Evolutionary conservation across 1,284 basidiomycete genomes (phyloP), one percentile per base, ranked within the genome.

Genomic region (Fomitopsis pinicola): DNA sequence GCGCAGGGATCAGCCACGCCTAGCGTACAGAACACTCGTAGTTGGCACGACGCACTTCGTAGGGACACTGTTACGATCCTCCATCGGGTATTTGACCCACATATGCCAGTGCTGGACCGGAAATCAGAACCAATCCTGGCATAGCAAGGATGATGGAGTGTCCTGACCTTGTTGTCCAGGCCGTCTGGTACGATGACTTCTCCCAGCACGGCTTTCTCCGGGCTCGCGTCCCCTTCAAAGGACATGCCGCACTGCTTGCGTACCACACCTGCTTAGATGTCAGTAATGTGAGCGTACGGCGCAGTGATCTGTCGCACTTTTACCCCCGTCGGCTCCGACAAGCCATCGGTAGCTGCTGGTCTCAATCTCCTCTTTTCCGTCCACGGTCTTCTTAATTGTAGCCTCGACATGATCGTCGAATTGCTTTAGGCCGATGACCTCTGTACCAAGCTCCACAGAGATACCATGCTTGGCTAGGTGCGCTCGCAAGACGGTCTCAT

Each of bases 321-420:
- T 69, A 8, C 71, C 76, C 7, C 76, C 77, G 64, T 77, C 75
- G 2, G 74, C 68, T 3, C 76, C 76, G 17, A 77, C 62, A 4
- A 78, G 53, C 52, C 64, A 76, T 7, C 59, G 59, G 22, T 58
- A 60, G 10, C 57, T 35, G 22, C 68, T 57, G 63, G 48, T 63
- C 42, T 66, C 62, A 5, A 22, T 1, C 2, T 9, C 33, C 45
- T 64, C 64, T 30, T 48, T 28, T 30, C 53, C 60, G 26, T 38
- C 60, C 1, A 45, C 38, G 2, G 30, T 55, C 35, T 61, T 64
- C n/a, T 61, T 44, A 45, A 67, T n/a, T 0, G 63, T 57, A 10
- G 59, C 63, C 5, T 59, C 52, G 22, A 75, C 72, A 26, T 46
- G 54, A 30, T 73, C 68, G 2, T 53, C 59, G 22, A 62, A 44